Percentiles rank a stretch among this genome's conserved stretches.
Conservation (phyloP, 768 basidiomycete species). For the Cytidiella melzeri region DNA sequence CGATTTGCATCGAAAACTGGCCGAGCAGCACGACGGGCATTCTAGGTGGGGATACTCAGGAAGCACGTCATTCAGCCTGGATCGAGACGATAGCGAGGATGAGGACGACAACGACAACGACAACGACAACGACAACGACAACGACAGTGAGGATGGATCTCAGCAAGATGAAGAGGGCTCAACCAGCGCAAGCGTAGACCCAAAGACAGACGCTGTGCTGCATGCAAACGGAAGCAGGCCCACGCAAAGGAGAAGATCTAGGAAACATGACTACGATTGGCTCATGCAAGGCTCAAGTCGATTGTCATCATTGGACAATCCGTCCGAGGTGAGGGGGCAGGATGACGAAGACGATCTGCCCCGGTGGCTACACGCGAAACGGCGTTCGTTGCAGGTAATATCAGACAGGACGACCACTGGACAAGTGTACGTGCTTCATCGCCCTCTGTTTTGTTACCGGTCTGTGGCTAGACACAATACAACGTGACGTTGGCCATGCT, state of each 20-base stretch:
- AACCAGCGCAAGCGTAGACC: background rate
- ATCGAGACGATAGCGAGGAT: slow-evolving; percentile 12
- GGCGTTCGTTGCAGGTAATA: slow-evolving; percentile 18
- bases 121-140: slow-evolving; percentile 3
- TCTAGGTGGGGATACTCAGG: slow-evolving; percentile 35
- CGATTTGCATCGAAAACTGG: slow-evolving; percentile 34
- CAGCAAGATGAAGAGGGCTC: background rate
- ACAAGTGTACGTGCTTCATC: slow-evolving; percentile 26
- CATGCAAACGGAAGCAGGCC: background rate
- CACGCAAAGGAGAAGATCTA: background rate
- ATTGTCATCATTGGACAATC: slow-evolving; percentile 13
- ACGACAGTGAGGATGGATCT: background rate
- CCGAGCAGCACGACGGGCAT: slow-evolving; percentile 30
- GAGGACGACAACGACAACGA: slow-evolving; percentile 6
- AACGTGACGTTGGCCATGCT: too few relatives aligned
- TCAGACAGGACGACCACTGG: slow-evolving; percentile 25
- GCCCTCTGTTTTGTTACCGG: too few relatives aligned
- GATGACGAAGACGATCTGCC: slow-evolving; percentile 14
- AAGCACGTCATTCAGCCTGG: slow-evolving; percentile 25
- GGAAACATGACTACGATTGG: slow-evolving; percentile 21
- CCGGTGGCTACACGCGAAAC: slow-evolving; percentile 18
- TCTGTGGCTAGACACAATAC: too few relatives aligned
- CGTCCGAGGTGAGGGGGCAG: background rate
- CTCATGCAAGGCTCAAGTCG: slow-evolving; percentile 22
- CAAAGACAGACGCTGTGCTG: background rate